phyloP scores from a whole-genome alignment of 2,329 filamentous ascomycete species.

The Calonectria naviculata region DNA sequence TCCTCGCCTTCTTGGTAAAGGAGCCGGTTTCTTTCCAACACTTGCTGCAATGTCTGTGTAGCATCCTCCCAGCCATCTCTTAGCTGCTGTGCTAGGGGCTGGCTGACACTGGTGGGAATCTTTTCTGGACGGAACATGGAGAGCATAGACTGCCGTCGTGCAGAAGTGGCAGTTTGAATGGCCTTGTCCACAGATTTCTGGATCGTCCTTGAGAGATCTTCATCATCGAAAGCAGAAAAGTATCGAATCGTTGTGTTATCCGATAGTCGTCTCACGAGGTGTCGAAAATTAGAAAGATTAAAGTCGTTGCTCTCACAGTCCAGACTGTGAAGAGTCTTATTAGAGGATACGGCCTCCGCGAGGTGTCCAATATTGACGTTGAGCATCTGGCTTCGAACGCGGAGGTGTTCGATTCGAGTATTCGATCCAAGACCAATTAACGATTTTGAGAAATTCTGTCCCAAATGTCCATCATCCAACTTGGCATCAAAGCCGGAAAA shows the following conservation, averaged over 20 bases:
- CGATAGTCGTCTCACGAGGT: slow-evolving; percentile 57
- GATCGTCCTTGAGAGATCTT: slow-evolving; percentile 49
- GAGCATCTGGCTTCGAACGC: slow-evolving; percentile 67
- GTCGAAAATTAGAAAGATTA: slow-evolving; percentile 62
- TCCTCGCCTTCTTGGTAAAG: slow-evolving; percentile 42
- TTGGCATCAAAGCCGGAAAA: slow-evolving; percentile 68
- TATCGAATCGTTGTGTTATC: slow-evolving; percentile 56
- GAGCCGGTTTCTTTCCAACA: slow-evolving; percentile 50
- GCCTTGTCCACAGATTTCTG: slow-evolving; percentile 47
- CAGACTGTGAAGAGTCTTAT: slow-evolving; percentile 61
- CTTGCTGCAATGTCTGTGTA: slow-evolving; percentile 44
- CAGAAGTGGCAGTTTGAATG: slow-evolving; percentile 37
- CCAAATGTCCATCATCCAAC: slow-evolving; percentile 67
- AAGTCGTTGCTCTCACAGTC: slow-evolving; percentile 68
- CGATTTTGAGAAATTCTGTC: slow-evolving; percentile 62
- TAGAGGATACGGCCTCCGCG: slow-evolving; percentile 60
- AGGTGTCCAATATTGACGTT: slow-evolving; percentile 65
- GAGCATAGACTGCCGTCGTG: slow-evolving; percentile 49
- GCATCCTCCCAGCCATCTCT: slow-evolving; percentile 53
- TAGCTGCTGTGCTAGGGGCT: slow-evolving; percentile 49
- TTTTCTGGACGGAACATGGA: slow-evolving; percentile 48
- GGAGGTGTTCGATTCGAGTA: slow-evolving; percentile 59
- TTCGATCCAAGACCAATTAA: slow-evolving; percentile 60
- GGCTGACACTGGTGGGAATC: slow-evolving; percentile 39
- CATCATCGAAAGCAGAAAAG: slow-evolving; percentile 54